These are phyloP conservation scores for Saccharomycopsis babjevae DNA, from an alignment of 805 yeast genomes.

Conservation along the genomic window DNA sequence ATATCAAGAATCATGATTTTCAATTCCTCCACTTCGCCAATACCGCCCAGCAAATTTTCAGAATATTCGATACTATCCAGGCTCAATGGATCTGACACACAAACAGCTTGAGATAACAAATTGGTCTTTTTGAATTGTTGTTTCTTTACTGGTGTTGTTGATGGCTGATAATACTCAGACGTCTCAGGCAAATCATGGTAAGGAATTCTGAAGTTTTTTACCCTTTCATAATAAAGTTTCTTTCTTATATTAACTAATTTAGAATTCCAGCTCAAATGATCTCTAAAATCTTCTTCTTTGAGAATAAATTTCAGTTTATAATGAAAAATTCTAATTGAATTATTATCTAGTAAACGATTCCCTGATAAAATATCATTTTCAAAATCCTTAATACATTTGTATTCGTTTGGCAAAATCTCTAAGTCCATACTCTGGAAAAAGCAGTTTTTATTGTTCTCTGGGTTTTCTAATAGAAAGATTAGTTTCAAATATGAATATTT, in stretches of 20 bases:
- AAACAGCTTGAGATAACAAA: neutral
- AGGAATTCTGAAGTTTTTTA: neutral
- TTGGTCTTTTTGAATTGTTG: neutral
- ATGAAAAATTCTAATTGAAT: neutral
- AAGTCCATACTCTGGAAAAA: neutral
- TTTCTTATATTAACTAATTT: neutral
- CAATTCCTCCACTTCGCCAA: conserved; percentile 8
- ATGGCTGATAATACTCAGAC: neutral
- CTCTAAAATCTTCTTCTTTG: neutral
- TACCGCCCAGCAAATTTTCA: neutral
- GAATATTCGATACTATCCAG: neutral
- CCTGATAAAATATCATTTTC: neutral
- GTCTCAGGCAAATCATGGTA: neutral
- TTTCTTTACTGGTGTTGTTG: neutral
- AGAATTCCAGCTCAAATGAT: neutral
- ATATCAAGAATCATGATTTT: conserved; percentile 17
- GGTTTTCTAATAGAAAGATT: too few relatives aligned
- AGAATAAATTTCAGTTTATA: neutral
- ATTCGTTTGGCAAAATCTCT: neutral
- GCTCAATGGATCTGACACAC: neutral
- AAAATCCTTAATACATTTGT: neutral
- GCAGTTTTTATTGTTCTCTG: too few relatives aligned
- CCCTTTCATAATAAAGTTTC: neutral
- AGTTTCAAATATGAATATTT: neutral
- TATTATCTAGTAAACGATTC: neutral